Evolutionary conservation across 106 monocot genomes (phyloP), one percentile per base, ranked within the genome.

Genomic region (Dioscorea zingiberensis): DNA sequence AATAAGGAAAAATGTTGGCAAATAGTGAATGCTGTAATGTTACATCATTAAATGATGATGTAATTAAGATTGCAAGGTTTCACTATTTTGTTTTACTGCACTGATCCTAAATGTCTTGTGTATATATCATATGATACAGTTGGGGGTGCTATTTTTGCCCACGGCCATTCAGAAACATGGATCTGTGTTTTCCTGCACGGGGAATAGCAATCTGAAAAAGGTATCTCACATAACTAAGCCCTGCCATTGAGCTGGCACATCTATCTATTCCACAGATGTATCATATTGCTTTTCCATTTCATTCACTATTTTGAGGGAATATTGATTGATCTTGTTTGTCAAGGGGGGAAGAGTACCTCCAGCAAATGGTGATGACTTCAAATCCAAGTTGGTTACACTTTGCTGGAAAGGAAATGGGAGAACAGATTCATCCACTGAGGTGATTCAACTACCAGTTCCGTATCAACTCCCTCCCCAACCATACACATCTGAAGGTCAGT

Each of bases 121-220:
- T 11, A 17, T 72, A 17, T 72, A 44, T 14, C 66, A 17, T 70
- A 57, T 23, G 63, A 58, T 25, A 6, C 66, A 95, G 95, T 73
- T 95, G 64, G 95, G 95, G 4, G 83, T 95, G n/a, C 73, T 95
- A 18, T 95, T 95, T 76, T 75, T 95, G 76, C 87, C 95, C 44
- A 63, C 78, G 21, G 28, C 22, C 14, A 44, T 70, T 30, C 56
- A 77, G 27, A 19, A 69, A 25, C 49, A 45, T 26, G 21, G 58
- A 45, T 54, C 70, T 53, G 23, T 18, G 16, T 95, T 95, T 69
- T 91, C 85, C 56, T 95, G 95, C 76, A 91, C 84, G 44, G 80
- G 59, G 4, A 71, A 65, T 72, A 48, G 18, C 28, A 23, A 25
- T 25, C 8, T 38, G 17, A 25, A 63, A 49, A 63, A 61, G 76